Conservation (phyloP, 2,329 filamentous ascomycete genomes). For the Ophiostoma perfectum region DNA sequence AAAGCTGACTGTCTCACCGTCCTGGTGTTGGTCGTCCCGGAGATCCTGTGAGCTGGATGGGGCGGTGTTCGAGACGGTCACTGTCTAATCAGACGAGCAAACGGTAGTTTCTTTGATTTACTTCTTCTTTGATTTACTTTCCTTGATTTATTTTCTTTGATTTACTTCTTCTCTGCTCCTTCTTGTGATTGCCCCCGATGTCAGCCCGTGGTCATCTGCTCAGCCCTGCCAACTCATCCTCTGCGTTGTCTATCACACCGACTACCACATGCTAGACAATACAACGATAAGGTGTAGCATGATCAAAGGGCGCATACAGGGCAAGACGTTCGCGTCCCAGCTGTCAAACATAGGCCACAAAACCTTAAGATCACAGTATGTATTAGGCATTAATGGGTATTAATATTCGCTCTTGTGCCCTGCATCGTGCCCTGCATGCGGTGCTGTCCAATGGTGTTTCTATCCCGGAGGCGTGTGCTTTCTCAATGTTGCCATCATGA, state of each 20-base stretch:
- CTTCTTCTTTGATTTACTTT: too few species aligned
- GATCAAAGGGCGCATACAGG: too few species aligned
- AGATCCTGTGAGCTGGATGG: not conserved
- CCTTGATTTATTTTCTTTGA: too few species aligned
- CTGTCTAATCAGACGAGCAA: not conserved
- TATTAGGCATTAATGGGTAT: not conserved
- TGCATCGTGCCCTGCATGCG: slow-evolving; percentile 8
- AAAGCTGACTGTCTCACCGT: not conserved
- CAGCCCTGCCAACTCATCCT: slow-evolving; percentile 1
- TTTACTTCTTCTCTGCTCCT: too few species aligned
- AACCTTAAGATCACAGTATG: not conserved
- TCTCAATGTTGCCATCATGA: too few species aligned
- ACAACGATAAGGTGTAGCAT: too few species aligned
- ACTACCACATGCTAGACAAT: too few species aligned
- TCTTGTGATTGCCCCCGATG: not conserved
- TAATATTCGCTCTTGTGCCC: not conserved
- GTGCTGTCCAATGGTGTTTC: too few species aligned
- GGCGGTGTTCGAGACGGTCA: not conserved
- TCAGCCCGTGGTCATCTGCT: slow-evolving; percentile 2
- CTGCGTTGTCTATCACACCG: not conserved
- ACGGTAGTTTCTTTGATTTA: too few species aligned
- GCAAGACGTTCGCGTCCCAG: too few species aligned
- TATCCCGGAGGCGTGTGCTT: too few species aligned
- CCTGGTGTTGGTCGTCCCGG: not conserved
- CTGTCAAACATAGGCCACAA: not conserved